phyloP scores from a whole-genome alignment of 371 early-diverging fungal genomes.

The Lichtheimia hyalospora region DNA sequence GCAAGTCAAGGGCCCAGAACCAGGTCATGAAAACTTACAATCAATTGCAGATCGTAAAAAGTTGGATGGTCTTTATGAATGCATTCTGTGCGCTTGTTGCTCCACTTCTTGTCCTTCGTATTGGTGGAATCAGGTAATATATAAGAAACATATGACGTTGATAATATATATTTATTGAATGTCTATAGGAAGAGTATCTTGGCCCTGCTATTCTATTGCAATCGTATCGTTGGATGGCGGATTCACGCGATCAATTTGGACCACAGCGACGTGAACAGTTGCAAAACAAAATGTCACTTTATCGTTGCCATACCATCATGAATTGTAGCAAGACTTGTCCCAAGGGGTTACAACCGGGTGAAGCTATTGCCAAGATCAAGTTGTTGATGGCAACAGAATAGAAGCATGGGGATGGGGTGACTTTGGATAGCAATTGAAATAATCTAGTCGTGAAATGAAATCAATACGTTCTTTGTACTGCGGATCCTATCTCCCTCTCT shows the following conservation, averaged over 20 bases:
- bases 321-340: slow-evolving; percentile 96
- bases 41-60: slow-evolving; percentile 92
- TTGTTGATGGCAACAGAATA: slow-evolving; percentile 87
- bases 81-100: slow-evolving; percentile 97
- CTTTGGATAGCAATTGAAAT: too few relatives aligned
- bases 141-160: too few relatives aligned
- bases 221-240: slow-evolving; percentile 98
- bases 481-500: too few relatives aligned
- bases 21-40: slow-evolving; percentile 86
- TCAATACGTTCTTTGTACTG: too few relatives aligned
- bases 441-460: too few relatives aligned
- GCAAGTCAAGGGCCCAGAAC: slow-evolving; percentile 72
- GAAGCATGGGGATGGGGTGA: background rate
- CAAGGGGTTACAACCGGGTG: slow-evolving; percentile 95
- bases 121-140: slow-evolving; percentile 99
- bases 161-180: too few relatives aligned
- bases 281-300: slow-evolving; percentile 94
- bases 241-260: slow-evolving; percentile 93
- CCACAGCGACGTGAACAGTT: slow-evolving; percentile 84
- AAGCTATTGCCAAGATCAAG: slow-evolving; percentile 96
- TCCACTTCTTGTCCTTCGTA: slow-evolving; percentile 96
- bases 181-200: slow-evolving; percentile 88
- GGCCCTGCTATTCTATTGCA: slow-evolving; percentile 97
- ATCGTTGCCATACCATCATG: slow-evolving; percentile 99
- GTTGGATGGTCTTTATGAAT: slow-evolving; percentile 96